Percentiles rank a stretch among this genome's conserved stretches.
phyloP scores from a whole-genome alignment of 495 filamentous ascomycete genomes.

The Pyronema domesticum region DNA sequence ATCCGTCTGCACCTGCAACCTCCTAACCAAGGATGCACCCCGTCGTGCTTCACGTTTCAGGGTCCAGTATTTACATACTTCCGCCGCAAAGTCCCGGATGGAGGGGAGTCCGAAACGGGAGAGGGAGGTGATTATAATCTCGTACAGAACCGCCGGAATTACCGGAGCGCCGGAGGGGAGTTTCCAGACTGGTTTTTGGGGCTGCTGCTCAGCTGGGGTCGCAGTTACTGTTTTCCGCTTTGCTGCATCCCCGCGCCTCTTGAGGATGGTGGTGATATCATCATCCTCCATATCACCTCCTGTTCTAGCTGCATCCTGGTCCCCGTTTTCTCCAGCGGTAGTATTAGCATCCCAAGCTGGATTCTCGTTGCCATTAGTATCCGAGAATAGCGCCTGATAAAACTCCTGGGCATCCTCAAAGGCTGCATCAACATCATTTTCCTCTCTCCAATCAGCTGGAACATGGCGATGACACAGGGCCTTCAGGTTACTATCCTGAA shows the following conservation, averaged over 20 bases:
- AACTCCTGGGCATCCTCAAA: slow-evolving; percentile 55
- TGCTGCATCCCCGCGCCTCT: slow-evolving; percentile 42
- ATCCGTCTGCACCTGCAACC: slow-evolving; percentile 83
- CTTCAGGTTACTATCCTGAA: slow-evolving; percentile 72
- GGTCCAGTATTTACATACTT: slow-evolving; percentile 94
- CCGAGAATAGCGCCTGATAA: slow-evolving; percentile 30
- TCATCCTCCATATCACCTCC: slow-evolving; percentile 16
- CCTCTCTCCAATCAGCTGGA: slow-evolving; percentile 69
- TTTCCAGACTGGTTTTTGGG: slow-evolving; percentile 65
- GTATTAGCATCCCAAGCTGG: slow-evolving; percentile 34
- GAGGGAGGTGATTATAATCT: slow-evolving; percentile 61
- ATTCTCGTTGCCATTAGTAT: too few relatives aligned
- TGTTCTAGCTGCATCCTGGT: slow-evolving; percentile 59
- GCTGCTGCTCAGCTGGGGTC: too few relatives aligned
- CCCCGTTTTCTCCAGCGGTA: slow-evolving; percentile 80
- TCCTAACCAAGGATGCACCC: slow-evolving; percentile 78
- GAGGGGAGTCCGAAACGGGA: slow-evolving; percentile 65
- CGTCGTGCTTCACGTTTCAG: slow-evolving; percentile 83
- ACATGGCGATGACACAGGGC: slow-evolving; percentile 95
- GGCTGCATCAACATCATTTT: slow-evolving; percentile 57
- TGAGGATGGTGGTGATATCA: slow-evolving; percentile 28
- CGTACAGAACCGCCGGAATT: slow-evolving; percentile 68
- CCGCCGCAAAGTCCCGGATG: slow-evolving; percentile 75
- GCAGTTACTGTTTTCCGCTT: slow-evolving; percentile 47
- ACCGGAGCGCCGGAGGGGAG: slow-evolving; percentile 88